A percentile compares a stretch with the other conserved stretches of the same genome.
These are phyloP conservation scores for Biancaea sappan DNA, from an alignment of 306 rosid genomes.

Conservation along the genomic window DNA sequence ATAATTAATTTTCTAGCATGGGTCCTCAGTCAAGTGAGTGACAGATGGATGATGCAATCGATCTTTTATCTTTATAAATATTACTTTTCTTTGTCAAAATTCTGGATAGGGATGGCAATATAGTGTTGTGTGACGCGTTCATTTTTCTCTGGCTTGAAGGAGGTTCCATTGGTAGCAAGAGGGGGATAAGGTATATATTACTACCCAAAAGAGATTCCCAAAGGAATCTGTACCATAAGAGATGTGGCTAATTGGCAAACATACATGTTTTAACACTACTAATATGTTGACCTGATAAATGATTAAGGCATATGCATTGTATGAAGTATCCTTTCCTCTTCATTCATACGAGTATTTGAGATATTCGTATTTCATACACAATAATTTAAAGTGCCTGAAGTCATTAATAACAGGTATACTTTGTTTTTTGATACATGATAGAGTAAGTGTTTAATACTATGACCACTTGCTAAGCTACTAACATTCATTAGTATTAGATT, in stretches of 20 bases:
- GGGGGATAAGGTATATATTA: background rate
- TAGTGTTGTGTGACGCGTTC: background rate
- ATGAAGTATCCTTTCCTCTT: background rate
- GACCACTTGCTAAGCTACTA: too few relatives aligned
- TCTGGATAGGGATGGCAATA: background rate
- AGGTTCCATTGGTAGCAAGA: background rate
- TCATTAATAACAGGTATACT: too few relatives aligned
- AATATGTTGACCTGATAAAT: background rate
- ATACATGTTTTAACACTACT: background rate
- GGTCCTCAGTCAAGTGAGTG: constrained; percentile 28
- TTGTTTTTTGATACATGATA: too few relatives aligned
- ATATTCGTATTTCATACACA: too few relatives aligned
- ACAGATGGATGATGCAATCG: background rate
- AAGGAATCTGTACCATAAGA: background rate
- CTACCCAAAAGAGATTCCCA: background rate
- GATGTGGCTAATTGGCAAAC: background rate
- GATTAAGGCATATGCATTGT: background rate
- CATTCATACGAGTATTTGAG: background rate
- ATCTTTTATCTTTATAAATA: too few relatives aligned
- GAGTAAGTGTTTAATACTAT: too few relatives aligned
- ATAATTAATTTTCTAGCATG: too few relatives aligned
- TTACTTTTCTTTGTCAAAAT: background rate
- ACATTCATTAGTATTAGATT: too few relatives aligned
- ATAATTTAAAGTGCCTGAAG: too few relatives aligned
- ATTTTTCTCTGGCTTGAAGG: background rate